Conservation (phyloP, 1,139 yeast species). For the Blastobotrys malaysiensis region DNA sequence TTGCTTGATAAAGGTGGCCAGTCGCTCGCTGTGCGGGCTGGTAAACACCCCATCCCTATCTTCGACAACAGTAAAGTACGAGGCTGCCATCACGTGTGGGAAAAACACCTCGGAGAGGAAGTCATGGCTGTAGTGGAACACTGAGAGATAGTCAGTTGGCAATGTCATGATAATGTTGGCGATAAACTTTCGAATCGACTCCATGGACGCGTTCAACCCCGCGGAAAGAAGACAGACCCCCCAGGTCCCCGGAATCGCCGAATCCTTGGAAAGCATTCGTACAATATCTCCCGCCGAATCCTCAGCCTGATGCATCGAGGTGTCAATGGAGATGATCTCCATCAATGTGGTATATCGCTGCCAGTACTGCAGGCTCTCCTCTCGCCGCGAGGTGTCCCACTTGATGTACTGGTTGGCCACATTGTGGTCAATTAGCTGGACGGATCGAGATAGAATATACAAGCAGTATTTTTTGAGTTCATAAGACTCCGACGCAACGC, state of each 20-base stretch:
- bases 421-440: conserved; percentile 42
- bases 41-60: conserved; percentile 27
- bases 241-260: conserved; percentile 62
- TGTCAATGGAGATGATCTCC: conserved; percentile 78
- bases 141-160: conserved; percentile 41
- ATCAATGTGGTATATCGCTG: conserved; percentile 64
- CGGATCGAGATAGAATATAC: conserved; percentile 58
- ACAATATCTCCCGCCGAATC: conserved; percentile 69
- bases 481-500: conserved; percentile 53
- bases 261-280: conserved; percentile 45
- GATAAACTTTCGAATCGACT: conserved; percentile 66
- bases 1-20: conserved; percentile 45
- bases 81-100: conserved; percentile 61
- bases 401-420: conserved; percentile 42
- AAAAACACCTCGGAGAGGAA: conserved; percentile 51
- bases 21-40: conserved; percentile 56
- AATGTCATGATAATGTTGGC: conserved; percentile 53
- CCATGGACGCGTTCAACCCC: conserved; percentile 75
- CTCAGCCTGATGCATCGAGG: conserved; percentile 79
- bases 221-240: conserved; percentile 65
- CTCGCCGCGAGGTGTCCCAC: conserved; percentile 41
- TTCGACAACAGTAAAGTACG: conserved; percentile 44
- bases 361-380: conserved; percentile 53
- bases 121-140: conserved; percentile 44
- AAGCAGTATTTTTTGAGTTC: conserved; percentile 71